Percentiles rank a stretch among this genome's conserved stretches.
phyloP scores from a whole-genome alignment of 345 rosid genomes.

The Ceriops zippeliana region DNA sequence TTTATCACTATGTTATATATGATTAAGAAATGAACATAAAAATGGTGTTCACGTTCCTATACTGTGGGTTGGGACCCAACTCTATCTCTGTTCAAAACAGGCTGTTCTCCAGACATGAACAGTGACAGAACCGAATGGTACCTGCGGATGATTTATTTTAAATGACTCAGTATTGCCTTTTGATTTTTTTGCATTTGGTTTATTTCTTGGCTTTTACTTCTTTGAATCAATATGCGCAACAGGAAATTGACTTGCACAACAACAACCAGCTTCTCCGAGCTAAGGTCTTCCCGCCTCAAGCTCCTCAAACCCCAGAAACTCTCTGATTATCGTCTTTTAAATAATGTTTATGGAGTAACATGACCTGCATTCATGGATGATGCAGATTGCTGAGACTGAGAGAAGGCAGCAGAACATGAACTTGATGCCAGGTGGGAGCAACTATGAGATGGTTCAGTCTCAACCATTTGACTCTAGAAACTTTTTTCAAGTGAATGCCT shows the following conservation, averaged over 20 bases:
- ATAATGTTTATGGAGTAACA: neutral
- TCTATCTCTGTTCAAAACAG: too few relatives aligned
- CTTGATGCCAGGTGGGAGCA: conserved; percentile 76
- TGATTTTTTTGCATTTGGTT: neutral
- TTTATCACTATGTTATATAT: too few relatives aligned
- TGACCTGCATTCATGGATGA: neutral
- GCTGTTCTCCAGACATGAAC: too few relatives aligned
- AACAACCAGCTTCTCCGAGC: conserved; percentile 92
- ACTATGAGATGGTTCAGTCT: conserved; percentile 57
- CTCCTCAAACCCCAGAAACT: too few relatives aligned
- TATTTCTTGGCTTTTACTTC: neutral
- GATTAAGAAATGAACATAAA: too few relatives aligned
- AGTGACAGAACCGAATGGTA: too few relatives aligned
- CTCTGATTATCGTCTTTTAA: neutral
- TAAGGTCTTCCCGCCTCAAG: conserved; percentile 46
- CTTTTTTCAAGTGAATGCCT: conserved; percentile 76
- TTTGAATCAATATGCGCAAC: conserved; percentile 2
- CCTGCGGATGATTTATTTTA: too few relatives aligned
- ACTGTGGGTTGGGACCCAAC: too few relatives aligned
- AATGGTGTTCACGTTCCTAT: too few relatives aligned
- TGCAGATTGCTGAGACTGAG: conserved; percentile 83
- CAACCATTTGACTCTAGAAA: conserved; percentile 63
- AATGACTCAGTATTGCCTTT: too few relatives aligned
- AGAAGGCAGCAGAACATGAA: conserved; percentile 67
- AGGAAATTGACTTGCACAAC: conserved; percentile 95